These are phyloP conservation scores for Pseudocercospora vitis DNA, from an alignment of 2,329 filamentous ascomycete species.

Conservation along the genomic window DNA sequence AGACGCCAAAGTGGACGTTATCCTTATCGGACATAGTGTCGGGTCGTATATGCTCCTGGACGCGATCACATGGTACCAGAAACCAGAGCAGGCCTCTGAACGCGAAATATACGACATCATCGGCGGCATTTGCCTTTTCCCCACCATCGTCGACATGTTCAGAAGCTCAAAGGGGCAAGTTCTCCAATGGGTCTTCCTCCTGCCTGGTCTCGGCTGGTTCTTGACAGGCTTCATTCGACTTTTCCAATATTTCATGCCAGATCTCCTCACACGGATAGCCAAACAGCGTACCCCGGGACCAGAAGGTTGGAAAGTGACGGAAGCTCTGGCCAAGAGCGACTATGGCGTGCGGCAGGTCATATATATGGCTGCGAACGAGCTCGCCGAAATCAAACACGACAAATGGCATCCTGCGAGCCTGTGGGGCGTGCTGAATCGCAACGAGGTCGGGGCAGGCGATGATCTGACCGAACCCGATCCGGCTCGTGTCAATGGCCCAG, in stretches of 20 bases:
- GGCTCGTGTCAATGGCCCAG: not conserved
- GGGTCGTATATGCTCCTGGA: conserved; percentile 50
- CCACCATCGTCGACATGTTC: conserved; percentile 50
- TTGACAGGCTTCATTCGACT: not conserved
- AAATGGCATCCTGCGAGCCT: conserved; percentile 62
- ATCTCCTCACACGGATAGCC: conserved; percentile 40
- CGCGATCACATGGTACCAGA: conserved; percentile 27
- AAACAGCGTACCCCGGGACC: conserved; percentile 6
- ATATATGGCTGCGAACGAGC: conserved; percentile 60
- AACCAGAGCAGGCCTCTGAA: conserved; percentile 11
- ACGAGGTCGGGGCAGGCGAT: not conserved
- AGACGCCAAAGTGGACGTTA: conserved; percentile 26
- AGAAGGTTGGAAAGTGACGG: conserved; percentile 50
- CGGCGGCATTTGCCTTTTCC: conserved; percentile 46
- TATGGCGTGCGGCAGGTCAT: conserved; percentile 57
- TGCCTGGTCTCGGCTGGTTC: conserved; percentile 1
- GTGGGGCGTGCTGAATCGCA: conserved; percentile 50
- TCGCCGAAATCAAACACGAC: conserved; percentile 56
- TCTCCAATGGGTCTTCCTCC: conserved; percentile 1
- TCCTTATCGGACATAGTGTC: conserved; percentile 50
- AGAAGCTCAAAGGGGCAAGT: conserved; percentile 45
- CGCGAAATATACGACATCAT: conserved; percentile 23
- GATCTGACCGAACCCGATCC: not conserved
- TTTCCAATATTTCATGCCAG: not conserved
- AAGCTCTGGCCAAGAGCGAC: conserved; percentile 51